Conservation (phyloP, 805 yeast genomes). For the Yarrowia deformans region DNA sequence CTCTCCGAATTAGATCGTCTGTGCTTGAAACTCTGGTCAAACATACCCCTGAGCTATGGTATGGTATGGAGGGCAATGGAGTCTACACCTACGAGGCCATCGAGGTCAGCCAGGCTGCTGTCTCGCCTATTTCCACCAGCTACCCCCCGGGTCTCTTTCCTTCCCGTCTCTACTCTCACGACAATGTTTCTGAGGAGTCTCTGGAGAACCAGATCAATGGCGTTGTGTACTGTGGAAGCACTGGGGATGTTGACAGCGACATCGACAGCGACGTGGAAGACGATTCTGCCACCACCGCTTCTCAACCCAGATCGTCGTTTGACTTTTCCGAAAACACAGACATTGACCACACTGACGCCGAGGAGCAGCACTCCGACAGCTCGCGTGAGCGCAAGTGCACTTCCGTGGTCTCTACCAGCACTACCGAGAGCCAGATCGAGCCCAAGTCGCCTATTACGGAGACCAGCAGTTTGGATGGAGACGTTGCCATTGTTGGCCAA, state of each 20-base stretch:
- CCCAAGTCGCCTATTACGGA: conserved; percentile 15
- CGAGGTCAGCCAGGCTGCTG: background rate
- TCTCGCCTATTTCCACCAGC: background rate
- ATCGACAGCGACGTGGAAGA: conserved; percentile 10
- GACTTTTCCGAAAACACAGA: conserved; percentile 9
- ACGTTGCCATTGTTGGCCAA: conserved; percentile 14
- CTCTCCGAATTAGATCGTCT: conserved; percentile 5
- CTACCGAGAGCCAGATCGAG: conserved; percentile 19
- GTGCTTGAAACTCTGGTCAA: conserved; percentile 12
- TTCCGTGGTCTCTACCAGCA: conserved; percentile 2
- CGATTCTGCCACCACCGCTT: conserved; percentile 5
- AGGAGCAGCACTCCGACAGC: background rate
- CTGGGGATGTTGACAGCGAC: conserved; percentile 1
- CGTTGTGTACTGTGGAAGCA: conserved; percentile 16
- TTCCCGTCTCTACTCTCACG: conserved; percentile 24
- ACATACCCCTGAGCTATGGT: conserved; percentile 32
- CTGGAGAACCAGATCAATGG: conserved; percentile 24
- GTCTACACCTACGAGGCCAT: conserved; percentile 29
- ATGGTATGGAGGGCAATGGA: conserved; percentile 22
- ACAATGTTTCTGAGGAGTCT: conserved; percentile 33
- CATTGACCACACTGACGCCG: background rate
- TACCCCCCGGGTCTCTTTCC: conserved; percentile 32
- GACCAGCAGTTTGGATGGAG: background rate
- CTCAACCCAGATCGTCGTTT: background rate
- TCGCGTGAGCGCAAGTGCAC: conserved; percentile 1